phyloP scores from a whole-genome alignment of 1,284 basidiomycete genomes.

The Ganoderma multipileum region DNA sequence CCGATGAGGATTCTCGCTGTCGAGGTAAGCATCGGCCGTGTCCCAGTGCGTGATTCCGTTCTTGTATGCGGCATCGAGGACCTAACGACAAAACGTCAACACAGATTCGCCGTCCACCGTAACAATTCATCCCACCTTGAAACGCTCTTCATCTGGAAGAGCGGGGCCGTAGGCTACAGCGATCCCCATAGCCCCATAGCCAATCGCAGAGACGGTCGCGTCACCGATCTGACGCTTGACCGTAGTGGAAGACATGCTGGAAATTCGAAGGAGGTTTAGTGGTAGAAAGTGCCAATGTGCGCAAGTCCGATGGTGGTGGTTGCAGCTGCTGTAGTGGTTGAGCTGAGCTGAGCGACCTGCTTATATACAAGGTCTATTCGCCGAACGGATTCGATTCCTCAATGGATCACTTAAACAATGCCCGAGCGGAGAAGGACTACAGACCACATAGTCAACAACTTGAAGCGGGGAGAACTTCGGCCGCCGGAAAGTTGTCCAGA shows the following conservation, averaged over 20 bases:
- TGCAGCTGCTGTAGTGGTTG: background rate
- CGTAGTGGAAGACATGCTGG: background rate
- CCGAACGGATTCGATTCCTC: conserved; percentile 22
- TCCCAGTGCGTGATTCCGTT: conserved; percentile 40
- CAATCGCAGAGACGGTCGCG: conserved; percentile 32
- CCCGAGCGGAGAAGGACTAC: background rate
- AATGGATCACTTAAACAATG: background rate
- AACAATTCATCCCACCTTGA: conserved; percentile 27
- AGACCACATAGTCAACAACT: no score
- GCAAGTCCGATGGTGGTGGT: background rate
- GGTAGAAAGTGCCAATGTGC: background rate
- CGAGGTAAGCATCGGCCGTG: conserved; percentile 39
- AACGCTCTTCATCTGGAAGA: conserved; percentile 34
- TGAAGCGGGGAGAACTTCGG: no score
- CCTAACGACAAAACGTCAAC: conserved; percentile 16
- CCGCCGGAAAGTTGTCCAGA: no score
- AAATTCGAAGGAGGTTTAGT: background rate
- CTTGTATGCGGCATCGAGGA: conserved; percentile 39
- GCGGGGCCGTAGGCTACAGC: conserved; percentile 31
- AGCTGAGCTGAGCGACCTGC: background rate
- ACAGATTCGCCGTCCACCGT: no score
- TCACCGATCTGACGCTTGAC: conserved; percentile 23
- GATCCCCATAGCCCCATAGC: conserved; percentile 41
- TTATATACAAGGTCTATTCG: background rate
- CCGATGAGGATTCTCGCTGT: conserved; percentile 41